Percentiles rank a stretch among this genome's conserved stretches.
These are phyloP conservation scores for Naganishia sp. DNA, from an alignment of 1,284 basidiomycete genomes.

Conservation along the genomic window DNA sequence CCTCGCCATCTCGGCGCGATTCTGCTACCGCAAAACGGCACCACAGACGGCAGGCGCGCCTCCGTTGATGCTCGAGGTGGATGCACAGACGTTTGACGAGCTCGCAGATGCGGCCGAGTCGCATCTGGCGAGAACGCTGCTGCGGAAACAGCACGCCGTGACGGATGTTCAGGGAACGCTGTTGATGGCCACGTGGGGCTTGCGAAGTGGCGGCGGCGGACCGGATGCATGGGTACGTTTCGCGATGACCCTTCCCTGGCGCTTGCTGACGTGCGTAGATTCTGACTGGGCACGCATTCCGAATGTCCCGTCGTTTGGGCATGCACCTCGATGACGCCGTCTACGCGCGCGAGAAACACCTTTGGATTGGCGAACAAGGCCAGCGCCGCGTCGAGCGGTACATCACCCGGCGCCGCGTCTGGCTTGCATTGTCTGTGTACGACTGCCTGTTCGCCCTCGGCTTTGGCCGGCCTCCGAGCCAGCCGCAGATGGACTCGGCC, in stretches of 20 bases:
- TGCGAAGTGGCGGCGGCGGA: constrained; percentile 41
- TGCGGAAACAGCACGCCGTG: constrained; percentile 45
- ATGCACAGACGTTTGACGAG: constrained; percentile 29
- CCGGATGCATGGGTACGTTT: constrained; percentile 44
- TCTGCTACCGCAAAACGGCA: constrained; percentile 34
- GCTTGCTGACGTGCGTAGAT: constrained; percentile 3
- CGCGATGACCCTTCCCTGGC: not conserved
- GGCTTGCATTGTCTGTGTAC: constrained; percentile 41
- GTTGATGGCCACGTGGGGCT: constrained; percentile 46
- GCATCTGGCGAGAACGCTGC: constrained; percentile 43
- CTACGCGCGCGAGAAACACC: constrained; percentile 33
- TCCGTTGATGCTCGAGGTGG: constrained; percentile 21
- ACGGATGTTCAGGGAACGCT: constrained; percentile 47
- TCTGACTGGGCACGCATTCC: constrained; percentile 27
- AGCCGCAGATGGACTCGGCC: constrained; percentile 39
- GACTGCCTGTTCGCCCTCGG: constrained; percentile 44
- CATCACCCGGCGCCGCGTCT: constrained; percentile 44
- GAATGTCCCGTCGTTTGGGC: constrained; percentile 36
- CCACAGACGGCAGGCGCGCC: constrained; percentile 32
- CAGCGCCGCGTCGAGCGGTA: constrained; percentile 39
- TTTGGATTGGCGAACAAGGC: constrained; percentile 35
- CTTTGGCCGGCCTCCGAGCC: constrained; percentile 42
- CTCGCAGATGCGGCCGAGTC: constrained; percentile 44
- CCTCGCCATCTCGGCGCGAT: constrained; percentile 41
- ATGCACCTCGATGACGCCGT: constrained; percentile 40